Base-by-base conservation (phyloP, 1,139 yeast genomes). In the Candida labiduridarum region DNA sequence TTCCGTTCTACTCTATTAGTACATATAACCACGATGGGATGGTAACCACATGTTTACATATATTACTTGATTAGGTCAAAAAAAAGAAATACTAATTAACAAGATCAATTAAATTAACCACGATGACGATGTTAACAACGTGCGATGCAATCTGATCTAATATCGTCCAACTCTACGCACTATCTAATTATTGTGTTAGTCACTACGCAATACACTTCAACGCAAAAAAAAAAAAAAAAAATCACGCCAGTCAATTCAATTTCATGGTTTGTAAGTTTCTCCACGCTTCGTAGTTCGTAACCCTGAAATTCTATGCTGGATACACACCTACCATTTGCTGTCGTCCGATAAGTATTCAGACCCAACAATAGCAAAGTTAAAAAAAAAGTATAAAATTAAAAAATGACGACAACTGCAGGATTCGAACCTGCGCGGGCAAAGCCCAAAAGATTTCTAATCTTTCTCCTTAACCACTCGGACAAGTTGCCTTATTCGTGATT, bases 371-470 rank as follows among this genome's bases (percentile, higher is more conserved):
- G 22, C 22, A 3, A 4, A 19, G 4, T 19, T 19, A 3, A 19
- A 19, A 19, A 19, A 19, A 19, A 40, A 40, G 14, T 27, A 25
- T 27, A 25, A 18, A 9, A 12, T 7, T 59, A 63, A 67, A 65
- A 67, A 59, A 62, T 58, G 59, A 57, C 79, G 80, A 76, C 79
- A 74, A 71, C 79, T 74, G 79, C 80, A 75, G 80, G 80, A 74
- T 66, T 76, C 80, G 80, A 75, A 75, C 80, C 80, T 74, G 80
- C 79, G 79, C 78, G 79, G 79, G 80, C 80, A 71, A 61, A 76
- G 79, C 80, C 80, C 80, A 76, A 76, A 74, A 76, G 80, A 75
- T 76, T 76, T 76, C 80, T 69, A 76, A 74, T 76, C 80, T 76
- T 74, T 76, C 80, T 75, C 80, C 80, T 76, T 76, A 76, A 56